These are phyloP conservation scores for Colletotrichum sp. DNA, from an alignment of 2,329 filamentous ascomycete species.

Conservation along the genomic window DNA sequence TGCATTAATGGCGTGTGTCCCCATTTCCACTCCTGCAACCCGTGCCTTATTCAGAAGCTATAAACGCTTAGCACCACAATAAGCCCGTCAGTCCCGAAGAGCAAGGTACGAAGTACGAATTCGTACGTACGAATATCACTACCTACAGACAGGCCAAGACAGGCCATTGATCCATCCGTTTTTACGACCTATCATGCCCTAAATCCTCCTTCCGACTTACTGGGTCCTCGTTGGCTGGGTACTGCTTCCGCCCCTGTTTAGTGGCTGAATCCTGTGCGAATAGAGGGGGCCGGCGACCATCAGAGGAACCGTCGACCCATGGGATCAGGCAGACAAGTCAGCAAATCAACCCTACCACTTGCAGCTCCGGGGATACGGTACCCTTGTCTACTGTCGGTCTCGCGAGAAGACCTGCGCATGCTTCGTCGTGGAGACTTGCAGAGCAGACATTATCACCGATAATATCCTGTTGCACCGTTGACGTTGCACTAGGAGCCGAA, in stretches of 20 bases:
- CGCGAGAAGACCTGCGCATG: not conserved
- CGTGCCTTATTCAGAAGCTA: not conserved
- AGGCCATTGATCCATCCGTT: not conserved
- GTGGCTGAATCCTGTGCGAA: not conserved
- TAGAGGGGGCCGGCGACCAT: not conserved
- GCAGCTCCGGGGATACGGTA: not conserved
- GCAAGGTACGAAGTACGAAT: not conserved
- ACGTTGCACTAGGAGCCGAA: not conserved
- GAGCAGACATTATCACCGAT: not conserved
- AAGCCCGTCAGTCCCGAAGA: not conserved
- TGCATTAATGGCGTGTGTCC: slow-evolving; percentile 7
- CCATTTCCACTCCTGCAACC: not conserved
- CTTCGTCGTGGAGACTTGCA: not conserved
- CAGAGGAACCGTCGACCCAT: not conserved
- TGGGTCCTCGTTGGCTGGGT: not conserved
- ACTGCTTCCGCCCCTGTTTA: not conserved
- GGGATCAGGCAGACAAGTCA: not conserved
- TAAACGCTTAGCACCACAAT: not conserved
- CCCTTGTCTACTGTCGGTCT: not conserved
- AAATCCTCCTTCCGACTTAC: not conserved
- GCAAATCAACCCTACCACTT: not conserved
- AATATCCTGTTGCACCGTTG: not conserved
- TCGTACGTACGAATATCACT: not conserved
- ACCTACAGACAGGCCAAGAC: not conserved
- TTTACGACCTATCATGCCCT: not conserved